These are phyloP conservation scores for Fraxinus angustifolia DNA, from an alignment of 305 asterid genomes.

Conservation along the genomic window DNA sequence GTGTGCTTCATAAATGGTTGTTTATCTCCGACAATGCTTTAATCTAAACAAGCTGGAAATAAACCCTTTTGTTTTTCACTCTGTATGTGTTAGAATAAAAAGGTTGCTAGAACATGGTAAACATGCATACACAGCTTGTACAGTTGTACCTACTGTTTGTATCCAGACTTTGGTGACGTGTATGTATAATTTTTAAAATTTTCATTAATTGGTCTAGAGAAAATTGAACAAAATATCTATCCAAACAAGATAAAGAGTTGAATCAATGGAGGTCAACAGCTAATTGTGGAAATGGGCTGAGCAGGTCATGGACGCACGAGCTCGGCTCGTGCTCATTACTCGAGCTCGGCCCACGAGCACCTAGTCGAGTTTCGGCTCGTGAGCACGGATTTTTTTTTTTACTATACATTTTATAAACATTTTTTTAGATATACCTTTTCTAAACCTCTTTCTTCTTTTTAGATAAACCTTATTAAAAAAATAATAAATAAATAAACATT, in stretches of 20 bases:
- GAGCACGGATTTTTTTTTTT: too few relatives aligned
- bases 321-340: too few relatives aligned
- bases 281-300: too few relatives aligned
- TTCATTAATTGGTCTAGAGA: too few relatives aligned
- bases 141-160: neutral
- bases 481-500: too few relatives aligned
- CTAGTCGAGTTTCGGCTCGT: too few relatives aligned
- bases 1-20: constrained; percentile 32
- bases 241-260: neutral
- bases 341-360: too few relatives aligned
- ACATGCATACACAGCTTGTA: constrained; percentile 28
- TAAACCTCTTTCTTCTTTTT: too few relatives aligned
- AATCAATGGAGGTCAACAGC: neutral
- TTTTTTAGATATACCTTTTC: too few relatives aligned
- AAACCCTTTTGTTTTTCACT: neutral
- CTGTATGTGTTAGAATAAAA: neutral
- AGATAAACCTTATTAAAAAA: too few relatives aligned
- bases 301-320: too few relatives aligned
- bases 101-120: constrained; percentile 47
- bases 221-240: neutral
- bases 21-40: constrained; percentile 46
- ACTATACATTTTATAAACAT: too few relatives aligned
- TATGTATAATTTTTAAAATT: neutral
- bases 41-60: constrained; percentile 47
- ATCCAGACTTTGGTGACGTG: neutral